phyloP scores from a whole-genome alignment of 2,329 filamentous ascomycete species.

The Orbilia javanica region DNA sequence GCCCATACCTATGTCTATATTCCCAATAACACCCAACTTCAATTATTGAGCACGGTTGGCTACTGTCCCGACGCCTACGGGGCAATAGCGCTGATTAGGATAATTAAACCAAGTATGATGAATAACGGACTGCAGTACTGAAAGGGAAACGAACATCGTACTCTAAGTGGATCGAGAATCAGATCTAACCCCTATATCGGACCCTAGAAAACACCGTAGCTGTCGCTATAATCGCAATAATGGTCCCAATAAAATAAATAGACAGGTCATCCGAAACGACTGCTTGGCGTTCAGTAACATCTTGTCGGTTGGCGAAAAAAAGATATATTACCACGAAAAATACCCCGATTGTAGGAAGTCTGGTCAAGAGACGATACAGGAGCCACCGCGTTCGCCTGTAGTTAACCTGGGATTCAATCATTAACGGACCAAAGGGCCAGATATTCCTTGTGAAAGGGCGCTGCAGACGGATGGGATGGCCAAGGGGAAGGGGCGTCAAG shows the following conservation, averaged over 20 bases:
- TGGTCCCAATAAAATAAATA: slow-evolving; percentile 31
- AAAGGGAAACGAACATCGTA: slow-evolving; percentile 1
- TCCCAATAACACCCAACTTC: neutral
- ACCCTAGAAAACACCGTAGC: slow-evolving; percentile 13
- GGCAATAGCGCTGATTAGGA: too few species aligned
- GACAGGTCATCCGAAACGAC: slow-evolving; percentile 9
- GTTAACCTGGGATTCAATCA: slow-evolving; percentile 43
- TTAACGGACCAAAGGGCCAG: slow-evolving; percentile 28
- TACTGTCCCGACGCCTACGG: too few species aligned
- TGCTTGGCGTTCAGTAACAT: neutral
- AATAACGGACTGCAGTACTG: neutral
- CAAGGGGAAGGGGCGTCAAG: too few species aligned
- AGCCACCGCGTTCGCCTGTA: slow-evolving; percentile 38
- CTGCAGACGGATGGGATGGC: neutral
- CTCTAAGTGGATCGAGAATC: neutral
- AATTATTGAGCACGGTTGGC: neutral
- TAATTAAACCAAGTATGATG: neutral
- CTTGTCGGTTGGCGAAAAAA: slow-evolving; percentile 10
- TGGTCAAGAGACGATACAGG: slow-evolving; percentile 44
- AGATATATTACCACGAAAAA: slow-evolving; percentile 33
- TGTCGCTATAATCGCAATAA: slow-evolving; percentile 30
- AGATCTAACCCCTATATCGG: neutral
- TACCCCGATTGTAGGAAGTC: slow-evolving; percentile 14
- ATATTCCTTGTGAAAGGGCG: neutral
- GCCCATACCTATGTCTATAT: slow-evolving; percentile 7